Conservation (phyloP, 148 eudicot species). For the Fagopyrum tataricum region DNA sequence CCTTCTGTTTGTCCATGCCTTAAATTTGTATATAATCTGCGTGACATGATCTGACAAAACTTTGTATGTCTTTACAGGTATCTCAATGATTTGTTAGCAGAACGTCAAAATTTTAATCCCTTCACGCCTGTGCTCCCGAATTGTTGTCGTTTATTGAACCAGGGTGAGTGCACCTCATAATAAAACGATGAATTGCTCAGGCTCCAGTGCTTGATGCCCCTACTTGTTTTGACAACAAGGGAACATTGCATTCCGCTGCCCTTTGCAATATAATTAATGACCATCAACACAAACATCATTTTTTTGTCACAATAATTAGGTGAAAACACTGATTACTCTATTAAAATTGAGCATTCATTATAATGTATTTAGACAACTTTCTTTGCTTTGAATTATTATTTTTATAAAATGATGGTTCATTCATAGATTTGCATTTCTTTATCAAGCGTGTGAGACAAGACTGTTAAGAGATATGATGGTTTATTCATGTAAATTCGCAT, state of each 20-base stretch:
- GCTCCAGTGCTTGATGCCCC: background rate
- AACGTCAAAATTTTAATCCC: constrained; percentile 78
- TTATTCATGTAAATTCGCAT: no score
- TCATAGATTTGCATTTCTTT: no score
- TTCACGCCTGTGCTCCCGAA: constrained; percentile 77
- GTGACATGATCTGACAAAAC: background rate
- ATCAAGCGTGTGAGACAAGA: no score
- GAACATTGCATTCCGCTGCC: background rate
- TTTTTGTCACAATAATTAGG: background rate
- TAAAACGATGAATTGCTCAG: background rate
- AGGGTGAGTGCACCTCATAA: constrained; percentile 49
- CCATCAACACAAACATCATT: background rate
- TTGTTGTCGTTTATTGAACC: constrained; percentile 68
- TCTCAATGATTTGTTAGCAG: constrained; percentile 71
- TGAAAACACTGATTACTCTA: background rate
- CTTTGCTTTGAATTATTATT: no score
- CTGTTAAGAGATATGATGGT: no score
- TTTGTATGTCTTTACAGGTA: constrained; percentile 40
- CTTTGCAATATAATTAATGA: background rate
- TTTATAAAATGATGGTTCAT: no score
- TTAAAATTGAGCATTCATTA: background rate
- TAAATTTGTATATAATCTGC: background rate
- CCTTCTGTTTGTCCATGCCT: background rate
- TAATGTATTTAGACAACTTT: no score
- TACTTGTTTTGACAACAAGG: background rate